Evolutionary conservation across 805 yeast species (phyloP), one percentile per base, ranked within the genome.

Genomic region (Candida montana): DNA sequence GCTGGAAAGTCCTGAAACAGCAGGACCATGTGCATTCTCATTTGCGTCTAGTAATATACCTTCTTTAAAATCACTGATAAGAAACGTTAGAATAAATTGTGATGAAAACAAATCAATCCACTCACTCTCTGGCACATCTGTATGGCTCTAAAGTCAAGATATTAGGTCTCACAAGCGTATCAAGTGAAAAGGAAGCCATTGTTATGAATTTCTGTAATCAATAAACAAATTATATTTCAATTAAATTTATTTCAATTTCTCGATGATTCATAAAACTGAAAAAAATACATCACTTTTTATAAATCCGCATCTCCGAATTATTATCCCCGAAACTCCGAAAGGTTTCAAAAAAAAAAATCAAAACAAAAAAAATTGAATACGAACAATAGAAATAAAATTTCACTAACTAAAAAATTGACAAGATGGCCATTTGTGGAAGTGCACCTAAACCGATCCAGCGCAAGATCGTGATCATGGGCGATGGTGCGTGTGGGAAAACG

Each of bases 401-500:
- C 29, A 11, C 13, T 26, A 26, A 26, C 11, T 11, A n/a, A n/a
- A n/a, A n/a, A n/a, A 8, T 13, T 11, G n/a, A 11, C 18, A 39
- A 13, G 9, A 43, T 43, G 46, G 37, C 46, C 13, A 19, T 39
- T 13, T 43, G 46, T 24, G 46, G 46, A 32, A 30, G 44, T 27
- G 35, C 44, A 4, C 43, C 43, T 10, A 43, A 39, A 29, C 38
- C 46, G 3, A 35, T 88, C 48, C 89, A 87, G 64, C 83, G 96
- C 54, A 90, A 90, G 62, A 88, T 90, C 41, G 98, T 90, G 54
- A 90, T 90, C 47, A 71, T 91, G 21, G 98, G 98, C 38, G 97
- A 91, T 66, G 97, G 98, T 77, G 97, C 98, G 18, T 91, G 97
- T 69, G 99, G 99, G 65, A 91, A 91, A 63, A 91, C 99, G 2